A percentile compares a stretch with the other conserved stretches of the same genome.
Conservation (phyloP, 768 basidiomycete species). For the Hydnum rufescens region DNA sequence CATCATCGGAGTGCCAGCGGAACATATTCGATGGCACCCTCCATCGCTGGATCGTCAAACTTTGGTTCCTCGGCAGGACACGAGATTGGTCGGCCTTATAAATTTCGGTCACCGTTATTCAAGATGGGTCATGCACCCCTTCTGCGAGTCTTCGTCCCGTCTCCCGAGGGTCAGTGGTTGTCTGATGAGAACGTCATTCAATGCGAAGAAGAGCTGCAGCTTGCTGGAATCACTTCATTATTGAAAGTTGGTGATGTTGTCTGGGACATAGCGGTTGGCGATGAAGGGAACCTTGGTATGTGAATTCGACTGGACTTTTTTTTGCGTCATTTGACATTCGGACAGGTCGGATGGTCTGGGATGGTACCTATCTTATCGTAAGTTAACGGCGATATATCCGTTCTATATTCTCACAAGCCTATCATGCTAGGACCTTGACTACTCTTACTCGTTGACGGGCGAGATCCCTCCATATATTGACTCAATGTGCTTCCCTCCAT, state of each 20-base stretch:
- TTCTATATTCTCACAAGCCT: not conserved
- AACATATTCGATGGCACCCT: not conserved
- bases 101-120: conserved; percentile 54
- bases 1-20: not conserved
- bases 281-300: conserved; percentile 59
- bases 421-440: conserved; percentile 52
- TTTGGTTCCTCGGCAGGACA: not conserved
- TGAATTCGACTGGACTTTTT: not conserved
- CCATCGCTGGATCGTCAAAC: not conserved
- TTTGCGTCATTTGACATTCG: not conserved
- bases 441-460: conserved; percentile 53
- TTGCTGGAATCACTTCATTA: conserved; percentile 40
- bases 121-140: conserved; percentile 52
- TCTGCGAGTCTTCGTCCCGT: conserved; percentile 65
- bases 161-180: conserved; percentile 72
- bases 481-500: conserved; percentile 63
- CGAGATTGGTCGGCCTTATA: not conserved
- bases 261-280: conserved; percentile 73
- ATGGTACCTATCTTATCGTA: conserved; percentile 74
- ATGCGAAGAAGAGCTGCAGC: conserved; percentile 61
- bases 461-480: conserved; percentile 68
- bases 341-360: conserved; percentile 46
- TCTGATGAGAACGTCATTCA: conserved; percentile 62
- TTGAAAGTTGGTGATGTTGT: conserved; percentile 63
- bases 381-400: conserved; percentile 19